Evolutionary conservation across 306 rosid genomes (phyloP), one percentile per base, ranked within the genome.

Genomic region (Lagenaria siceraria): DNA sequence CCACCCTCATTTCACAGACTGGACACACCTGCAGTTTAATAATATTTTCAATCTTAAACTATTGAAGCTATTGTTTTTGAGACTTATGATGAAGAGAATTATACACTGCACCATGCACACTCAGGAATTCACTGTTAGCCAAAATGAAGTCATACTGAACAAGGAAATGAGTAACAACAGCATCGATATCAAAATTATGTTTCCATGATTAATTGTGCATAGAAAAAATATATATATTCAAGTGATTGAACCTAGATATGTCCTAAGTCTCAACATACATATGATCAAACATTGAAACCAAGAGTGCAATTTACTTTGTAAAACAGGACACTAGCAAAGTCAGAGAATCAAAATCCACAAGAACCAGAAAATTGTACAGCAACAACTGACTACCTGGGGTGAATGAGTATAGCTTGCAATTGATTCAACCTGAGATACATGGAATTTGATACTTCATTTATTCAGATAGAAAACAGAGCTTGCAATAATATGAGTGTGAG

Each of bases 1-100:
- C 98, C 75, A 95, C 97, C 86, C 97, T 92, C 90, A 82, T 82
- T 70, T 94, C 83, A 84, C 98, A 95, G 81, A 95, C 97, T 22
- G 98, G 97, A 84, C 97, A 95, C 61, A 92, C 96, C 98, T 95
- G 93, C 89, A 87, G 13, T 60, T 53, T 35, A 75, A 52, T 48
- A 25, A 46, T 48, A 51, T 46, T 72, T 43, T 42, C 21, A 42
- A 29, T 43, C 77, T 29, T 29, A 25, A 70, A 71, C 18, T 27
- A 72, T 18, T 5, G 60, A 17, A 27, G 35, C 77, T 18, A 66
- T 66, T 13, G 7, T 4, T 31, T 72, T 17, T 8, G 1, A 48
- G 25, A 27, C 38, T 7, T 46, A 15, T 48, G 53, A 49, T 48
- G 42, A 49, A 71, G 27, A 24, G 33, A 56, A 71, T 43, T 48